Percentiles rank a stretch among this genome's conserved stretches.
Evolutionary conservation across 2,329 filamentous ascomycete species (phyloP).

Genomic region (Claviceps humidiphila): DNA sequence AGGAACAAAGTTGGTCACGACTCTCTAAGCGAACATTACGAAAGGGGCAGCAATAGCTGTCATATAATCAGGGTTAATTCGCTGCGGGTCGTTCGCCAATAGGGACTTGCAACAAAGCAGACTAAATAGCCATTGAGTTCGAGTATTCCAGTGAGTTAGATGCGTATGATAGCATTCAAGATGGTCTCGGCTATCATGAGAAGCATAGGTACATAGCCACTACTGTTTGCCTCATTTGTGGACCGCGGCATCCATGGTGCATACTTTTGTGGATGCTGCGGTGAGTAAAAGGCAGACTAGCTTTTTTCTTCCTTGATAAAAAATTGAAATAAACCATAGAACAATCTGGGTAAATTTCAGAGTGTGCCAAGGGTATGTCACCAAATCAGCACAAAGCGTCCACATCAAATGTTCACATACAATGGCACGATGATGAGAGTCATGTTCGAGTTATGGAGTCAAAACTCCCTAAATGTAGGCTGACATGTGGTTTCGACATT

Average conservation of each 20-base stretch:
- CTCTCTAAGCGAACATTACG: too few species aligned
- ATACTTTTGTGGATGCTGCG: constrained; percentile 39
- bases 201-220: background rate
- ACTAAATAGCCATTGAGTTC: too few species aligned
- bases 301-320: constrained; percentile 59
- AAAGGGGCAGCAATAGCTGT: too few species aligned
- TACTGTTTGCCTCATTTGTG: constrained; percentile 54
- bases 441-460: background rate
- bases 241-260: constrained; percentile 52
- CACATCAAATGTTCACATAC: background rate
- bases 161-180: too few species aligned
- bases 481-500: background rate
- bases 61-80: too few species aligned
- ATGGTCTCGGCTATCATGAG: too few species aligned
- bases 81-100: too few species aligned
- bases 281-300: constrained; percentile 53
- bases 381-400: too few species aligned
- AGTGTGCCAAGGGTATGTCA: constrained; percentile 56
- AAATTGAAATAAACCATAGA: constrained; percentile 71
- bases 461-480: background rate
- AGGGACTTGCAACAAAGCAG: too few species aligned
- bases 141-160: too few species aligned
- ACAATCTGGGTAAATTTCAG: constrained; percentile 54
- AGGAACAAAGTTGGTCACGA: too few species aligned
- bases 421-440: background rate